Evolutionary conservation across 306 rosid species (phyloP).

Genomic region (Calophaca sinica): DNA sequence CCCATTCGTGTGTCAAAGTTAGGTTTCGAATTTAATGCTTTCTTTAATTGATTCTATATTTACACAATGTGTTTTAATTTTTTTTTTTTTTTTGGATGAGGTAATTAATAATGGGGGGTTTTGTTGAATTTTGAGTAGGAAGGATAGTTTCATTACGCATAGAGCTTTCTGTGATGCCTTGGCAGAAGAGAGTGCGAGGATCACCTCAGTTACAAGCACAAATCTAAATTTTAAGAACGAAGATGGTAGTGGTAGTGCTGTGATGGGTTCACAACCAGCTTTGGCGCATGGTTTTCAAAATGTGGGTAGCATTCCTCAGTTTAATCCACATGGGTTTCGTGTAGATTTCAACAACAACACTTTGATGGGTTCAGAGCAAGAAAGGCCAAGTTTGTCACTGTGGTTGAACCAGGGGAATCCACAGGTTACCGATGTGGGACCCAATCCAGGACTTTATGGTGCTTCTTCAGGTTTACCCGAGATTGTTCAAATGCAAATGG

Average conservation of each 20-base stretch:
- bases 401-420: conserved; percentile 73
- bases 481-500: conserved; percentile 57
- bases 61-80: no score
- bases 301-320: conserved; percentile 32
- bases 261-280: conserved; percentile 51
- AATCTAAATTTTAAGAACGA: conserved; percentile 77
- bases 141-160: conserved; percentile 96
- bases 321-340: conserved; percentile 46
- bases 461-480: conserved; percentile 58
- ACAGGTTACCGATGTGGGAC: conserved; percentile 52
- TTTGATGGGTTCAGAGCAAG: conserved; percentile 18
- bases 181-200: conserved; percentile 90
- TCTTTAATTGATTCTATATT: conserved; percentile 5
- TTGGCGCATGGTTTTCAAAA: conserved; percentile 52
- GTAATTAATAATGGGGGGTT: conserved; percentile 39
- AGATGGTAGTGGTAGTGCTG: not conserved
- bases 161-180: conserved; percentile 98
- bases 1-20: conserved; percentile 28
- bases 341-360: conserved; percentile 41
- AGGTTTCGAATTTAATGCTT: conserved; percentile 53
- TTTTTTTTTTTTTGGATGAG: conserved; percentile 8
- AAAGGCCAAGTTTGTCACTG: conserved; percentile 73
- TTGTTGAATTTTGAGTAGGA: conserved; percentile 57
- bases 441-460: conserved; percentile 50
- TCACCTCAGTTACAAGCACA: conserved; percentile 61